These are phyloP conservation scores for Carnegiea gigantea DNA, from an alignment of 179 eudicot genomes.

Conservation along the genomic window DNA sequence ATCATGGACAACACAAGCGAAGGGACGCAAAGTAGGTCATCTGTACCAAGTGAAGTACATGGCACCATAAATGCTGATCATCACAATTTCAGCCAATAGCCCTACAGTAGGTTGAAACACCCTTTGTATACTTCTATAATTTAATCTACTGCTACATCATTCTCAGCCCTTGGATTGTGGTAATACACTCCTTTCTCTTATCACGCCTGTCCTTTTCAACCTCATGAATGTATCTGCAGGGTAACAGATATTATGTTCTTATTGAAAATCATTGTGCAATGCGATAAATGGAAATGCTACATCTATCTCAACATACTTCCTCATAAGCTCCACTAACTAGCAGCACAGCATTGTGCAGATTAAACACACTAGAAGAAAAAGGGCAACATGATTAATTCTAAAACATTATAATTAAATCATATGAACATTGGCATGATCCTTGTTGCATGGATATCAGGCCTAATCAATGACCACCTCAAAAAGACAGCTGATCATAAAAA, in stretches of 20 bases:
- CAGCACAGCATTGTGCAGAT: neutral
- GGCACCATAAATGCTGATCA: neutral
- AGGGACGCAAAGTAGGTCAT: neutral
- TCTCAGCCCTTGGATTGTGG: neutral
- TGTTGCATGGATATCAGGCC: too few species aligned
- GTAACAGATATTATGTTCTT: conserved; percentile 13
- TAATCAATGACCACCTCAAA: too few species aligned
- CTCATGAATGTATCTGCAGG: conserved; percentile 86
- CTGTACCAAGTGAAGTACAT: neutral
- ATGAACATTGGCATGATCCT: neutral
- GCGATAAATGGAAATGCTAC: neutral
- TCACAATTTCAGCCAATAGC: conserved; percentile 7
- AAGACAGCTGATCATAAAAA: neutral
- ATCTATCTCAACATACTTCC: neutral
- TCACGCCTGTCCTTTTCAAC: conserved; percentile 87
- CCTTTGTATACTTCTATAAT: neutral
- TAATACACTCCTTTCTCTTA: conserved; percentile 71
- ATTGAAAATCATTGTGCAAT: neutral
- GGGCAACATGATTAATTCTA: neutral
- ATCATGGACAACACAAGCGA: neutral
- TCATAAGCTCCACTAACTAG: neutral
- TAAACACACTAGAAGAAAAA: neutral
- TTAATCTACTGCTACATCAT: neutral
- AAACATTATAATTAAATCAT: neutral
- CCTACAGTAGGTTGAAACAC: neutral